phyloP scores from a whole-genome alignment of 306 rosid genomes.

The Malus fusca region DNA sequence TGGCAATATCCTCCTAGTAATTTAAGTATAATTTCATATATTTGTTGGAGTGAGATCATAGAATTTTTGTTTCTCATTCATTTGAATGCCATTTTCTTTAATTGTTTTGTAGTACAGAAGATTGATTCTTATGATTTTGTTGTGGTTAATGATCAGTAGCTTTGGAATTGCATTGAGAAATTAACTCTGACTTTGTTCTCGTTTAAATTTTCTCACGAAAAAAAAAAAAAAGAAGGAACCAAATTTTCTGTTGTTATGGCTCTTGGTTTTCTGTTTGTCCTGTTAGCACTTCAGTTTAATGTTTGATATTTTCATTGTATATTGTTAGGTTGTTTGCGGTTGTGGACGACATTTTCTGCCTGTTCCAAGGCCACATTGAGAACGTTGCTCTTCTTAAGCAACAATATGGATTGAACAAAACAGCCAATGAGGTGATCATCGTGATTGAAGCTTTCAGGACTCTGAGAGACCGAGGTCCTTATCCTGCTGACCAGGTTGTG shows the following conservation, averaged over 20 bases:
- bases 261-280: background rate
- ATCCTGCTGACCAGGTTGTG: constrained; percentile 89
- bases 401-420: constrained; percentile 88
- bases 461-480: constrained; percentile 94
- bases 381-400: constrained; percentile 84
- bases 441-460: constrained; percentile 88
- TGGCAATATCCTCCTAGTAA: background rate
- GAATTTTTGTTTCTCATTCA: background rate
- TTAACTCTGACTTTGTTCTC: background rate
- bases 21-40: background rate
- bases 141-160: background rate
- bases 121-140: background rate
- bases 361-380: constrained; percentile 89
- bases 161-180: background rate
- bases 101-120: background rate
- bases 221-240: too few species aligned
- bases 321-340: constrained; percentile 74
- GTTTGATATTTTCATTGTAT: background rate
- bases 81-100: background rate
- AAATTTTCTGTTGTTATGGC: background rate
- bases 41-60: background rate
- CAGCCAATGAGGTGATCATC: constrained; percentile 79
- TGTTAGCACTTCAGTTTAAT: background rate
- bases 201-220: background rate
- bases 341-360: constrained; percentile 97